These are phyloP conservation scores for Pyrrhoderma lamaoense DNA, from an alignment of 1,284 basidiomycete species.

Conservation along the genomic window DNA sequence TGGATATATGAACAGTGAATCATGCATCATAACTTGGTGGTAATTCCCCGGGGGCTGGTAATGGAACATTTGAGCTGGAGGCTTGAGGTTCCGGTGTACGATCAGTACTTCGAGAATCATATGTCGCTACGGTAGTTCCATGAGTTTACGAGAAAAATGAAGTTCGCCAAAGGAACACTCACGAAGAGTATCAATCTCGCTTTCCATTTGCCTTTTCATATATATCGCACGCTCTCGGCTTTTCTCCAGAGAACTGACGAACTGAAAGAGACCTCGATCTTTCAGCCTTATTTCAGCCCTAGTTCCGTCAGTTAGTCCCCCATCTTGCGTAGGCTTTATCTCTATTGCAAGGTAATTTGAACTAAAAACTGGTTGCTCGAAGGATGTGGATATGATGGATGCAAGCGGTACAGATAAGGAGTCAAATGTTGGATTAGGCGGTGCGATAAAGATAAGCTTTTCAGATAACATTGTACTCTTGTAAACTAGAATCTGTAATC, in stretches of 20 bases:
- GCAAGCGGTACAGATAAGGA: constrained; percentile 53
- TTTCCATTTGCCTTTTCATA: constrained; percentile 54
- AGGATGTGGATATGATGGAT: constrained; percentile 58
- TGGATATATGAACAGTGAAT: neutral
- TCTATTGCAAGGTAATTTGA: constrained; percentile 61
- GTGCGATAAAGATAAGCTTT: constrained; percentile 59
- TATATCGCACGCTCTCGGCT: constrained; percentile 65
- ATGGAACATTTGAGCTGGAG: neutral
- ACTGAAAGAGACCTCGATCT: constrained; percentile 63
- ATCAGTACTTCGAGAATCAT: constrained; percentile 13
- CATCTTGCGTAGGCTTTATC: constrained; percentile 55
- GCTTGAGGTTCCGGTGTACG: constrained; percentile 11
- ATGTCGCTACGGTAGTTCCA: constrained; percentile 5
- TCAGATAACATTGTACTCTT: constrained; percentile 8
- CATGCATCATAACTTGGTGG: constrained; percentile 17
- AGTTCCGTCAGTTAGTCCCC: constrained; percentile 57
- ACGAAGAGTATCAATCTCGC: constrained; percentile 39
- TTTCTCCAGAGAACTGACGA: constrained; percentile 64
- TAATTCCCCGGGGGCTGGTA: constrained; percentile 6
- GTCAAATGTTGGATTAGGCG: constrained; percentile 37
- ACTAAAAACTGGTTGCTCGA: constrained; percentile 67
- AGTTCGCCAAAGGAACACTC: constrained; percentile 1
- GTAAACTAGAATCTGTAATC: neutral
- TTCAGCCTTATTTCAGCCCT: constrained; percentile 59
- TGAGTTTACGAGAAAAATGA: neutral